A percentile compares a stretch with the other conserved stretches of the same genome.
Evolutionary conservation across 129 eudicot genomes (phyloP).

Genomic region (Scalesia atractyloides): DNA sequence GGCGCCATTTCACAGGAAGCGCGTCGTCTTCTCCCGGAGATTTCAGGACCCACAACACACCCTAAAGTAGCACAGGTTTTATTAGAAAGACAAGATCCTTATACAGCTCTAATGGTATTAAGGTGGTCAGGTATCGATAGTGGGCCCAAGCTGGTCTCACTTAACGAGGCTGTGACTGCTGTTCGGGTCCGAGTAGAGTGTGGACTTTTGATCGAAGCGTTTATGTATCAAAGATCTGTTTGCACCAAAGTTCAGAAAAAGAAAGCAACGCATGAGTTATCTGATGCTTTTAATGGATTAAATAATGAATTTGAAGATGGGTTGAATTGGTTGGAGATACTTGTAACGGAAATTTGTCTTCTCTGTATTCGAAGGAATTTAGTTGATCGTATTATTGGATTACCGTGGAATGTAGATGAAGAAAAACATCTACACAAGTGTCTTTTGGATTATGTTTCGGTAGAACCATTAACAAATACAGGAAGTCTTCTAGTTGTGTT

Average conservation of each 20-base stretch:
- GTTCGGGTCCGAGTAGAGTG: slow-evolving; percentile 90
- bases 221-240: slow-evolving; percentile 77
- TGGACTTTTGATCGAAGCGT: slow-evolving; percentile 93
- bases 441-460: slow-evolving; percentile 61
- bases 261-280: slow-evolving; percentile 41
- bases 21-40: slow-evolving; percentile 80
- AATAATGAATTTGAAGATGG: slow-evolving; percentile 29
- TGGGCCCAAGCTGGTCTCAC: slow-evolving; percentile 57
- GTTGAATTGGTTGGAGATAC: slow-evolving; percentile 68
- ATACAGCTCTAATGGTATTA: slow-evolving; percentile 89
- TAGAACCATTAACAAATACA: slow-evolving; percentile 51
- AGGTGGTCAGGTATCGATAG: slow-evolving; percentile 82
- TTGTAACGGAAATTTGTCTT: slow-evolving; percentile 79
- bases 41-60: slow-evolving; percentile 79
- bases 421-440: slow-evolving; percentile 82
- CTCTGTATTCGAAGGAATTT: slow-evolving; percentile 87
- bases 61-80: slow-evolving; percentile 83
- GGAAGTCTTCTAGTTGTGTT: slow-evolving; percentile 98
- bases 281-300: slow-evolving; percentile 43
- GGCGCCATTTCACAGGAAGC: slow-evolving; percentile 64
- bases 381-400: slow-evolving; percentile 77
- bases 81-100: slow-evolving; percentile 78
- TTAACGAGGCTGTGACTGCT: slow-evolving; percentile 84
- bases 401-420: slow-evolving; percentile 91
- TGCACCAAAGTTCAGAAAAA: slow-evolving; percentile 65